Evolutionary conservation across 805 yeast species (phyloP).

Genomic region (Komagataella pseudopastoris): DNA sequence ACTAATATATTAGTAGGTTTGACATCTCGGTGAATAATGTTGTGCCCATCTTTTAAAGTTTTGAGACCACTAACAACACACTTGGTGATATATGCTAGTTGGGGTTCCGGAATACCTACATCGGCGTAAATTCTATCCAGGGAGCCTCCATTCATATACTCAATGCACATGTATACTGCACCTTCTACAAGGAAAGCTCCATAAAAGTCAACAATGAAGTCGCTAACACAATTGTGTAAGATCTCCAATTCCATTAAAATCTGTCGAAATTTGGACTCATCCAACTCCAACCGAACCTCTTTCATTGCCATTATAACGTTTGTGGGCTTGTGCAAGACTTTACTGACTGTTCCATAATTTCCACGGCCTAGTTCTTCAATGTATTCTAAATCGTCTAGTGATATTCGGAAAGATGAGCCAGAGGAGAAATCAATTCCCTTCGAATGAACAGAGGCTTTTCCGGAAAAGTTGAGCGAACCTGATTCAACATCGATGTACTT

Average conservation of each 20-base stretch:
- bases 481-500: constrained; percentile 85
- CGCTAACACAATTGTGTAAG: constrained; percentile 80
- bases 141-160: constrained; percentile 95
- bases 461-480: constrained; percentile 84
- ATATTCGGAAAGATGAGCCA: constrained; percentile 78
- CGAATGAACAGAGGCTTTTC: constrained; percentile 85
- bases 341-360: constrained; percentile 90
- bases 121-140: constrained; percentile 71
- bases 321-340: constrained; percentile 87
- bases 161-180: constrained; percentile 97
- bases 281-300: constrained; percentile 86
- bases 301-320: constrained; percentile 94
- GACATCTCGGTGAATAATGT: constrained; percentile 91
- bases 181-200: constrained; percentile 98
- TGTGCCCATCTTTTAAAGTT: constrained; percentile 77
- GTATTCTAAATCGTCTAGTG: constrained; percentile 71
- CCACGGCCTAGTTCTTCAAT: constrained; percentile 90
- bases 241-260: constrained; percentile 94
- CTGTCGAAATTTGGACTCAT: constrained; percentile 87
- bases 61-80: constrained; percentile 71
- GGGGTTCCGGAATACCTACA: constrained; percentile 58
- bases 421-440: constrained; percentile 84
- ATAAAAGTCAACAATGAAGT: constrained; percentile 87
- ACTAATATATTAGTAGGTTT: constrained; percentile 91
- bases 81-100: constrained; percentile 67